These are phyloP conservation scores for Boletus rubescentipes DNA, from an alignment of 768 basidiomycete genomes.

Conservation along the genomic window DNA sequence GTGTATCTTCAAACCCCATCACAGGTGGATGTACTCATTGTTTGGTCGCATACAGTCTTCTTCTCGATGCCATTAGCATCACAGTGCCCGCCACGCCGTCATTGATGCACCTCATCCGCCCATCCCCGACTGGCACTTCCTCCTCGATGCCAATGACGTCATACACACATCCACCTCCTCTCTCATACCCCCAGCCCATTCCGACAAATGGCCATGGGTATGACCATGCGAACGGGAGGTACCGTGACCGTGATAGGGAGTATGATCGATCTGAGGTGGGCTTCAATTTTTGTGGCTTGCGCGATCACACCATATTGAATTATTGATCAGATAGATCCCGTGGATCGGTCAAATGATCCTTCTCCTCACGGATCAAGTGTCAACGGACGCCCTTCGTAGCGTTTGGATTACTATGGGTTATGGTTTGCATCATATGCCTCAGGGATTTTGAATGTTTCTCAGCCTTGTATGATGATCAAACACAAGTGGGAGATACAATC, in stretches of 20 bases:
- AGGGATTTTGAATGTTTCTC: not conserved
- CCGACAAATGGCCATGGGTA: slow-evolving; percentile 27
- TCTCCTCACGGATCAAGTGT: slow-evolving; percentile 21
- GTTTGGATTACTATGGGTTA: not conserved
- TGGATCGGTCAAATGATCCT: slow-evolving; percentile 19
- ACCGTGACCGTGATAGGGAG: slow-evolving; percentile 26
- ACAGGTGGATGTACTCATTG: not conserved
- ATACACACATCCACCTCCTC: slow-evolving; percentile 14
- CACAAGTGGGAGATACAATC: not conserved
- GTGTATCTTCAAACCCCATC: not conserved
- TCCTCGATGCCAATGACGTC: slow-evolving; percentile 18
- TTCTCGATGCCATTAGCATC: slow-evolving; percentile 35
- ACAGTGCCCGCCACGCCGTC: slow-evolving; percentile 33
- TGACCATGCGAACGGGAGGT: slow-evolving; percentile 28
- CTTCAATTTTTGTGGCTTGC: not conserved
- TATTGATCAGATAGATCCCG: slow-evolving; percentile 8
- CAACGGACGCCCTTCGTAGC: slow-evolving; percentile 27
- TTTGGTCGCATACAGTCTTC: slow-evolving; percentile 20
- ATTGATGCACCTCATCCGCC: slow-evolving; percentile 30
- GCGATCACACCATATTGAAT: not conserved
- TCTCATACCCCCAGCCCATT: slow-evolving; percentile 3
- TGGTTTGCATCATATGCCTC: not conserved
- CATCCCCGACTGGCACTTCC: slow-evolving; percentile 25
- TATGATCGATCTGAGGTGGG: slow-evolving; percentile 22
- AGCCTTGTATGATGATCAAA: not conserved